Conservation (phyloP, 768 basidiomycete genomes). For the Melanogaster broomeanus region DNA sequence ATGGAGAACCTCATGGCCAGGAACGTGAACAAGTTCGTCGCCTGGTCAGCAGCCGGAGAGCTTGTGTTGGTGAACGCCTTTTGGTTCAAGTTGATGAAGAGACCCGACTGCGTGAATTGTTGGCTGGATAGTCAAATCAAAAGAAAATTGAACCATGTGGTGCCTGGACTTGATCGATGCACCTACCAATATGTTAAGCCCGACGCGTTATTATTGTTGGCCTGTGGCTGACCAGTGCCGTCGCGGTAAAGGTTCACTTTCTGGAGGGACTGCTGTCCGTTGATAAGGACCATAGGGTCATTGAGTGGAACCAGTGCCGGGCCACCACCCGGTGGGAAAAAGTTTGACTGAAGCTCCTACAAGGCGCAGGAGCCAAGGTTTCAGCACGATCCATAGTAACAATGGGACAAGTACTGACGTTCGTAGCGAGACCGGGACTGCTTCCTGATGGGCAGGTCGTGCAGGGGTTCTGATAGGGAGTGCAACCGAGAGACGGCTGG, state of each 20-base stretch:
- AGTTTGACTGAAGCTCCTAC: constrained; percentile 25
- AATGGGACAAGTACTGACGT: constrained; percentile 9
- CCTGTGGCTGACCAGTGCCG: constrained; percentile 27
- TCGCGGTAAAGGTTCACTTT: constrained; percentile 30
- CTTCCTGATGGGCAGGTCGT: constrained; percentile 21
- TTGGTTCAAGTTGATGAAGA: constrained; percentile 26
- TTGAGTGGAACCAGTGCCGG: constrained; percentile 27
- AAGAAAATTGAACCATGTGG: background rate
- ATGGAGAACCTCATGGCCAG: constrained; percentile 30
- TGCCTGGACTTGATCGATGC: too few relatives aligned
- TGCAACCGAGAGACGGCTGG: constrained; percentile 26
- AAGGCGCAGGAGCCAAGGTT: background rate
- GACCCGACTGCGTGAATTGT: constrained; percentile 21
- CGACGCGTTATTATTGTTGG: constrained; percentile 24
- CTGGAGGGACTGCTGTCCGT: constrained; percentile 21
- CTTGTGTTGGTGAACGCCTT: constrained; percentile 12
- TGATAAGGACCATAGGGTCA: constrained; percentile 27
- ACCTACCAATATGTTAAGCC: constrained; percentile 22
- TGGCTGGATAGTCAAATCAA: constrained; percentile 11
- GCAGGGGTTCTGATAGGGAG: constrained; percentile 27
- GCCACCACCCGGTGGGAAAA: constrained; percentile 24
- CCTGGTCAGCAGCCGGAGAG: constrained; percentile 22
- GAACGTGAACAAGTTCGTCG: constrained; percentile 29
- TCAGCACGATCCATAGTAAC: background rate
- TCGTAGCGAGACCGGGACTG: constrained; percentile 21